Conservation (phyloP, 805 yeast species). For the Candida quercuum region DNA sequence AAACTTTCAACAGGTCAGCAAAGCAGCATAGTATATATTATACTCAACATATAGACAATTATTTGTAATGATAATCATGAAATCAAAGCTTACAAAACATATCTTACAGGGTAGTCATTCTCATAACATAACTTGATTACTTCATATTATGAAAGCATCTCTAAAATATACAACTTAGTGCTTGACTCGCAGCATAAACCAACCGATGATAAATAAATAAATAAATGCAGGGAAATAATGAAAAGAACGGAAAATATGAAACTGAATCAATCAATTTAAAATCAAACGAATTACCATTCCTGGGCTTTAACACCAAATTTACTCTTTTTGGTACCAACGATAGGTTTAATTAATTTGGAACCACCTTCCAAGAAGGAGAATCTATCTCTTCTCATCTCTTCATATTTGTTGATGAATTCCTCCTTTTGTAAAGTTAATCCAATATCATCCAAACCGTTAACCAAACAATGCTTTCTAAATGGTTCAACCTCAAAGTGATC, state of each 20-base stretch:
- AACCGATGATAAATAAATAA: too few species aligned
- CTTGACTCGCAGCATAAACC: too few species aligned
- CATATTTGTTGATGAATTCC: conserved; percentile 66
- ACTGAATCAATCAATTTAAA: not conserved
- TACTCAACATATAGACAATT: too few species aligned
- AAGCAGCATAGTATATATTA: not conserved
- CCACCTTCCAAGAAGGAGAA: conserved; percentile 95
- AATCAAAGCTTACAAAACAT: too few species aligned
- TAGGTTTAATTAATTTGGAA: conserved; percentile 59
- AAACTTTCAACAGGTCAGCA: not conserved
- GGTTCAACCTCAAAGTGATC: conserved; percentile 82
- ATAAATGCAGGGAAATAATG: not conserved
- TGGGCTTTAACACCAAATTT: conserved; percentile 62
- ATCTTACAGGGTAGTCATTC: too few species aligned
- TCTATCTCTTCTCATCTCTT: conserved; percentile 65
- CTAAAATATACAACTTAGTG: too few species aligned
- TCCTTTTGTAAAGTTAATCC: conserved; percentile 93
- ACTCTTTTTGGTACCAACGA: conserved; percentile 62
- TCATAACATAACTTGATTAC: too few species aligned
- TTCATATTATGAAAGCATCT: too few species aligned
- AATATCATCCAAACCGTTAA: conserved; percentile 95
- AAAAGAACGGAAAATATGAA: not conserved
- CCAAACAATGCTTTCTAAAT: conserved; percentile 91
- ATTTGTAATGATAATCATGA: too few species aligned
- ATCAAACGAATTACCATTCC: conserved; percentile 51